Base-by-base conservation (phyloP, 2,329 filamentous ascomycete species). In the Penicillium palitans region DNA sequence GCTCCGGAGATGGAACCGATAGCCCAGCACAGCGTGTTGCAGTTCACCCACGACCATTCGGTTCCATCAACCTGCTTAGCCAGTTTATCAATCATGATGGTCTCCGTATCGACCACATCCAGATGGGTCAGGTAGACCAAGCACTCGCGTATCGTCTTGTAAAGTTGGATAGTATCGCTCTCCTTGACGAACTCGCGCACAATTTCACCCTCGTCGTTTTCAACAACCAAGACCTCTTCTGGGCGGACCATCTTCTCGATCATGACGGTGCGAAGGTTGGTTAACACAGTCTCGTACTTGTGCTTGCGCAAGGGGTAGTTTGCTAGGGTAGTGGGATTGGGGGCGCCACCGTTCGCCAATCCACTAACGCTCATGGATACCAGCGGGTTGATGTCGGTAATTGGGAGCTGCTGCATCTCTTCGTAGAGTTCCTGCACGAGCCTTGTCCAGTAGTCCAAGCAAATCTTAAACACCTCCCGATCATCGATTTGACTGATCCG, bases 21-120 rank as follows among this genome's bases (percentile, higher is more conserved):
- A 31, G 95, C 95, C 95, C 95, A 99, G 82, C 95, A 99, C 49
- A 99, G 86, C 6, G 96, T 97, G 79, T 99, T 99, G 86, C 95
- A 99, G 80, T 99, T 99, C 63, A 93, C 91, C 95, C 95, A 99
- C 7, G 96, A 99, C 95, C 95, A 99, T 77, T 99, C 96, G 2
- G 85, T 84, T 24, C 92, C 92, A 73, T 99, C 95, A 13, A 99
- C 95, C 77, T 99, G 95, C 66, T 92, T 89, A 33, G 92, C 88
- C 53, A 99, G 83, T 80, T 99, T 99, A 73, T 99, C 96, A 5
- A 95, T 97, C 96, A 99, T 99, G 80, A 99, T 99, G 63, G 90
- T 90, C 78, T 99, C 95, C 0, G 93, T 99, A 72, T 99, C 95
- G 61, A 96, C 88, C 41, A 99, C 96, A 71, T 99, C 95, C 70